Evolutionary conservation across 257 asterid genomes (phyloP).

Genomic region (Voacanga thouarsii): DNA sequence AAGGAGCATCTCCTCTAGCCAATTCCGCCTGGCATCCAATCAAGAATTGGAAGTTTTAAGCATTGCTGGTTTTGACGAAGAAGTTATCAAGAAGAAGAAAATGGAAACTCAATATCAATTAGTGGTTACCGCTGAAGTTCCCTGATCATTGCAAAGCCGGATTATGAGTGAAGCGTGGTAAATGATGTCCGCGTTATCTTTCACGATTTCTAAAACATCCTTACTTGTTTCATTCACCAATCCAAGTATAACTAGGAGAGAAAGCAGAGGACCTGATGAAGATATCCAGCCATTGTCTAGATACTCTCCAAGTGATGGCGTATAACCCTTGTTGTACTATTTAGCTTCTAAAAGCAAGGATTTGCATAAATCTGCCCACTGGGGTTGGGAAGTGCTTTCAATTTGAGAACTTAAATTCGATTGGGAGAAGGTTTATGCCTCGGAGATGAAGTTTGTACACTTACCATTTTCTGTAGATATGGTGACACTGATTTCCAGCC

Average conservation of each 20-base stretch:
- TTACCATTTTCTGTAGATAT: constrained; percentile 34
- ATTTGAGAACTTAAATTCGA: neutral
- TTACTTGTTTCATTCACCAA: constrained; percentile 12
- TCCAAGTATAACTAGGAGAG: constrained; percentile 32
- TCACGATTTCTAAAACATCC: constrained; percentile 15
- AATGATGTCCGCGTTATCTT: constrained; percentile 28
- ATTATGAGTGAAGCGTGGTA: constrained; percentile 38
- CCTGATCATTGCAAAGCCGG: constrained; percentile 61
- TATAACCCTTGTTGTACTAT: constrained; percentile 38
- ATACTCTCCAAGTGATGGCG: constrained; percentile 47
- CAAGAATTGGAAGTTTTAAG: neutral
- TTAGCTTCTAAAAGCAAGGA: constrained; percentile 50
- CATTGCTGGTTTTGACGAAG: neutral
- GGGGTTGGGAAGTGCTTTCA: neutral
- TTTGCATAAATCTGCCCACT: constrained; percentile 60
- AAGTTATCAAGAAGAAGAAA: neutral
- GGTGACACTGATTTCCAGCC: constrained; percentile 46
- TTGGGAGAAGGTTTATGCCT: neutral
- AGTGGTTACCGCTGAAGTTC: constrained; percentile 47
- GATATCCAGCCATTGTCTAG: constrained; percentile 52
- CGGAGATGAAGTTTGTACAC: neutral
- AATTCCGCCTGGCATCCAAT: constrained; percentile 40
- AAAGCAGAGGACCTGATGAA: constrained; percentile 39
- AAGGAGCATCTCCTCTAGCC: constrained; percentile 62
- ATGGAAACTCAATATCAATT: neutral